phyloP scores from a whole-genome alignment of 2,329 filamentous ascomycete species.

The Fusarium falciforme region DNA sequence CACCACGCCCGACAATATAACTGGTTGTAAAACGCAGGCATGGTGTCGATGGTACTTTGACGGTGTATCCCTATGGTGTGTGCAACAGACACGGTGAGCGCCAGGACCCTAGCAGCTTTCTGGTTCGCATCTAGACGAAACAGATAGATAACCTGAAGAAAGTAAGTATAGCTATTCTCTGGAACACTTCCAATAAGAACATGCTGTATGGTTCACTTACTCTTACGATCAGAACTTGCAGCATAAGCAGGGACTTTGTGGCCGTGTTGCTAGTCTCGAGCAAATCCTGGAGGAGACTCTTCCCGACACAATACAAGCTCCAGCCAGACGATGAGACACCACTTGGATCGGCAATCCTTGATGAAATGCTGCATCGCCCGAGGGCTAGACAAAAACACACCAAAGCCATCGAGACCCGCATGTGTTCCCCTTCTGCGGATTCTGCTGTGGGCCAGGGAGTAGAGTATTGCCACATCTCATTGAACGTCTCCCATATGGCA shows the following conservation, averaged over 20 bases:
- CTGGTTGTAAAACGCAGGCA: slow-evolving; percentile 27
- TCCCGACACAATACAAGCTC: slow-evolving; percentile 27
- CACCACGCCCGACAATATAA: slow-evolving; percentile 31
- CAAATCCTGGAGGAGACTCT: slow-evolving; percentile 19
- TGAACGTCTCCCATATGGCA: slow-evolving; percentile 26
- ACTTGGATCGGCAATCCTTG: slow-evolving; percentile 26
- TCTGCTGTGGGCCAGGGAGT: slow-evolving; percentile 10
- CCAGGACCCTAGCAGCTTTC: slow-evolving; percentile 21
- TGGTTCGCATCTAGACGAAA: slow-evolving; percentile 34
- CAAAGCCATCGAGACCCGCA: slow-evolving; percentile 25
- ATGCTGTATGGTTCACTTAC: background rate
- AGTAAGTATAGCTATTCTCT: background rate
- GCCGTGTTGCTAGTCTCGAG: slow-evolving; percentile 29
- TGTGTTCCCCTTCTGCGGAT: slow-evolving; percentile 10
- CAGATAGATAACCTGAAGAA: slow-evolving; percentile 22
- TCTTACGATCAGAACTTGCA: slow-evolving; percentile 27
- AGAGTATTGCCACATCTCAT: slow-evolving; percentile 31
- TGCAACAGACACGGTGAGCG: slow-evolving; percentile 22
- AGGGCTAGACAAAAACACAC: slow-evolving; percentile 33
- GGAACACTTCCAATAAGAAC: no score
- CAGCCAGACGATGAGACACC: slow-evolving; percentile 30
- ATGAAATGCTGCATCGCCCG: slow-evolving; percentile 28
- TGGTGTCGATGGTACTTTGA: slow-evolving; percentile 19
- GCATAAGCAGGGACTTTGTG: slow-evolving; percentile 24
- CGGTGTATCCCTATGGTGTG: slow-evolving; percentile 31